These are phyloP conservation scores for Exophiala sideris DNA, from an alignment of 2,329 filamentous ascomycete species.

Conservation along the genomic window DNA sequence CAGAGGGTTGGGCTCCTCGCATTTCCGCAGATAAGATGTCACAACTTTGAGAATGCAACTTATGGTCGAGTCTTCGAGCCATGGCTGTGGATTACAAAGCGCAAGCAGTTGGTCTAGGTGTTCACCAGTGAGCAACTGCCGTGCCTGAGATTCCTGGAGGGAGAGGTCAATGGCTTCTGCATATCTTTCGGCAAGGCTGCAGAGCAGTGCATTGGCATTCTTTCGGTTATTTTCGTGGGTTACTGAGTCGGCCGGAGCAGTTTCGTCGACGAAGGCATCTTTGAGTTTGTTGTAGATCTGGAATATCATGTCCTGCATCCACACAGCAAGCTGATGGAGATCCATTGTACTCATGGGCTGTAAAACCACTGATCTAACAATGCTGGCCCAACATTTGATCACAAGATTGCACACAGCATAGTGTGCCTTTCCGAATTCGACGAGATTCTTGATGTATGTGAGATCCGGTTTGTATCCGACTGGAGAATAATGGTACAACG, in stretches of 20 bases:
- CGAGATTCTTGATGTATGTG: slow-evolving; percentile 12
- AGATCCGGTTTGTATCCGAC: slow-evolving; percentile 15
- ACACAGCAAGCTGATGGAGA: slow-evolving; percentile 11
- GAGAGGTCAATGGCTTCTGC: slow-evolving; percentile 15
- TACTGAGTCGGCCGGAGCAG: background rate
- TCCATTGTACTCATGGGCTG: background rate
- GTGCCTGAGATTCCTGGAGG: slow-evolving; percentile 12
- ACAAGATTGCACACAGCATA: slow-evolving; percentile 15
- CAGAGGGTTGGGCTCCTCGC: background rate
- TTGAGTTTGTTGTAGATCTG: slow-evolving; percentile 13
- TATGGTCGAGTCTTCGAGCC: slow-evolving; percentile 5
- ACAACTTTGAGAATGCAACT: slow-evolving; percentile 10
- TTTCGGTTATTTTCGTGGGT: slow-evolving; percentile 8
- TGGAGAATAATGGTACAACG: slow-evolving; percentile 23
- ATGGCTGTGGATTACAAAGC: background rate
- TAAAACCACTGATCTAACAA: slow-evolving; percentile 9
- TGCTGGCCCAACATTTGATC: slow-evolving; percentile 19
- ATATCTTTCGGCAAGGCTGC: slow-evolving; percentile 8
- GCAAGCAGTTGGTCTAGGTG: slow-evolving; percentile 1
- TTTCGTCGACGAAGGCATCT: slow-evolving; percentile 1
- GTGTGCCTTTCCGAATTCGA: slow-evolving; percentile 22
- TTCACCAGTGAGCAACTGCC: slow-evolving; percentile 5
- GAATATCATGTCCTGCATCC: slow-evolving; percentile 19
- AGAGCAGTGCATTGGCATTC: slow-evolving; percentile 4
- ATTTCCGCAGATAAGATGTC: slow-evolving; percentile 15